phyloP scores from a whole-genome alignment of 108 stramenopile genomes.

The Cylindrotheca closterium region DNA sequence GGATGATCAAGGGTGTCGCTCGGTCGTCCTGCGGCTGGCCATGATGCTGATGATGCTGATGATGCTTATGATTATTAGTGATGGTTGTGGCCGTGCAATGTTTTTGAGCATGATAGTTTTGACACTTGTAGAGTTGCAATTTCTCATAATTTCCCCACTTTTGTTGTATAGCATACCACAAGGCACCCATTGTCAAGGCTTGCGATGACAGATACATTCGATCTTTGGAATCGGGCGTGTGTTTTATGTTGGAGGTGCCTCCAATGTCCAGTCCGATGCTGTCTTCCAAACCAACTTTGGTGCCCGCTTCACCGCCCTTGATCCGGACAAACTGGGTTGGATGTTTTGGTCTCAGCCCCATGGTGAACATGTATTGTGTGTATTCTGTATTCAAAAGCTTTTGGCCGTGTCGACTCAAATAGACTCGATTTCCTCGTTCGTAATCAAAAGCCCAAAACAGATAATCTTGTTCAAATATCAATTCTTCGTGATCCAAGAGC shows the following conservation, averaged over 20 bases:
- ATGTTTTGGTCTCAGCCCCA: not conserved
- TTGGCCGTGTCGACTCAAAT: slow-evolving; percentile 6
- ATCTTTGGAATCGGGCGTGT: not conserved
- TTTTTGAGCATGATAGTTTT: too few relatives aligned
- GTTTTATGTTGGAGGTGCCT: not conserved
- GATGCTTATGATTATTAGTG: not conserved
- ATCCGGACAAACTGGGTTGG: not conserved
- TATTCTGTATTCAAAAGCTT: slow-evolving; percentile 1
- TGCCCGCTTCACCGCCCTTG: not conserved
- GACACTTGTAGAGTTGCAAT: not conserved
- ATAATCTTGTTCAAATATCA: not conserved
- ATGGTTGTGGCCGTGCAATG: too few relatives aligned
- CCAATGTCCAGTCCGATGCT: not conserved
- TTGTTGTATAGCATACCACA: slow-evolving; percentile 6
- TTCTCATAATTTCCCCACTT: slow-evolving; percentile 8
- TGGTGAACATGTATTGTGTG: not conserved
- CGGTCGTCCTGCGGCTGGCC: not conserved
- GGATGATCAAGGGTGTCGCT: slow-evolving; percentile 4
- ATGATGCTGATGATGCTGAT: too few relatives aligned
- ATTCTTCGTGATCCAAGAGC: not conserved
- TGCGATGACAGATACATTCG: slow-evolving; percentile 1
- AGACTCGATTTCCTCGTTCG: slow-evolving; percentile 2
- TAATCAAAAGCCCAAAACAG: slow-evolving; percentile 12
- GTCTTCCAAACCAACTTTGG: not conserved
- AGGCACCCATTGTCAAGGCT: not conserved